Evolutionary conservation across 495 filamentous ascomycete genomes (phyloP).

Genomic region (Penicillium subrubescens): DNA sequence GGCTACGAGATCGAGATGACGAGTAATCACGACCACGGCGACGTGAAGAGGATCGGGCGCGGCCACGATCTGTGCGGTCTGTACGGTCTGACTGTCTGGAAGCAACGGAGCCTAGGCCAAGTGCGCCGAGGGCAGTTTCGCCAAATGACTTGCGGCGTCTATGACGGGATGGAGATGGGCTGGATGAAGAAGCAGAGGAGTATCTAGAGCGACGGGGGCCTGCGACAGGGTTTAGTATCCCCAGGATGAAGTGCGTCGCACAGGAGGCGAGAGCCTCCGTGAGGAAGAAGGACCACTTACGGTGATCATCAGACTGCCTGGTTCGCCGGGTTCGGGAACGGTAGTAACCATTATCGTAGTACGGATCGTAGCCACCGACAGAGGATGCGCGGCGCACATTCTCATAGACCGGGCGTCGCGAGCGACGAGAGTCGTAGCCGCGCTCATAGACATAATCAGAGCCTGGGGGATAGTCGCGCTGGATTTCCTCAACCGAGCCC

Average conservation of each 20-base stretch:
- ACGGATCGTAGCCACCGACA: conserved; percentile 43
- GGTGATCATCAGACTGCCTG: conserved; percentile 54
- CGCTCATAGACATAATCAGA: conserved; percentile 48
- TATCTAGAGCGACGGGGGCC: conserved; percentile 44
- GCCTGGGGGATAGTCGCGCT: conserved; percentile 64
- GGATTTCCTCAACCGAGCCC: conserved; percentile 69
- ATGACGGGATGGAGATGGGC: conserved; percentile 44
- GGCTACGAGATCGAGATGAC: conserved; percentile 42
- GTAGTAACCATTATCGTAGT: conserved; percentile 60
- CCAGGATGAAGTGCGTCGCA: neutral
- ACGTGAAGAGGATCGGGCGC: conserved; percentile 44
- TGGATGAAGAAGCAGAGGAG: conserved; percentile 41
- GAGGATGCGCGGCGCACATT: conserved; percentile 45
- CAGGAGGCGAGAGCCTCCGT: neutral
- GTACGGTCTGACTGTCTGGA: conserved; percentile 19
- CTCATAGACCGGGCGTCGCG: conserved; percentile 43
- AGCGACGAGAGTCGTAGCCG: conserved; percentile 48
- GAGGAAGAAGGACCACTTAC: conserved; percentile 26
- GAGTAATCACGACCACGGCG: conserved; percentile 57
- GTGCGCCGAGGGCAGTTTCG: conserved; percentile 65
- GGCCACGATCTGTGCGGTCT: conserved; percentile 18
- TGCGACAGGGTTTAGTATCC: conserved; percentile 14
- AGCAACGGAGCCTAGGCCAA: conserved; percentile 62
- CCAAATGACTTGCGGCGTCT: conserved; percentile 70
- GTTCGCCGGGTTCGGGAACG: conserved; percentile 55